Base-by-base conservation (phyloP, 352 stramenopile species). In the Peronospora farinosa region DNA sequence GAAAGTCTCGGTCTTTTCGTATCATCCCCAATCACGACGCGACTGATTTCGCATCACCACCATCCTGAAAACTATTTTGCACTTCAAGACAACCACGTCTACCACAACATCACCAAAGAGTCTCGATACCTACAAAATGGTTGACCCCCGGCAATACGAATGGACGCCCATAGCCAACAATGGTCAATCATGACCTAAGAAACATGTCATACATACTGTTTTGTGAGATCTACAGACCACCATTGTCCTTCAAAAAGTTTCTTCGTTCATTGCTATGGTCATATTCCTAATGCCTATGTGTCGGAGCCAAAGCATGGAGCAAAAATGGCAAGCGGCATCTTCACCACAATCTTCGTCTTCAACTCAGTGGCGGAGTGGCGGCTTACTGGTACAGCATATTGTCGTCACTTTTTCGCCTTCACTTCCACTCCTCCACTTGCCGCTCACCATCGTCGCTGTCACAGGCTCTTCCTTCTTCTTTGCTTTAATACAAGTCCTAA, bases 341-440 rank as follows among this genome's bases (percentile, higher is more conserved):
- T 57, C 15, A 35, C 51, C 60, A 40, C 47, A 36, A 46, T 40
- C 52, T 50, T 63, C 41, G 40, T 60, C 58, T 60, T 54, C 25
- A 43, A 45, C 45, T 63, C 42, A 31, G 17, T 27, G 45, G 46
- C 40, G 31, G 52, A 54, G 59, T 58, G 47, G 54, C 51, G 71
- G 70, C 67, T 82, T 85, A 85, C 59, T 85, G 62, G 55, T 85
- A 85, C 74, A 83, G 63, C 61, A 75, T 80, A 79, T 60, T 80
- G 74, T 21, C 46, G 56, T 60, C 67, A 57, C 45, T 60, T 61
- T 47, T 41, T 56, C 40, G 47, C 49, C 48, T 60, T 43, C 31
- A 65, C 54, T 33, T 62, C 46, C 47, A 60, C 53, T 63, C 36
- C 27, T 17, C 45, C 57, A 55, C 55, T 40, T 40, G 35, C 48